Evolutionary conservation across 345 rosid species (phyloP).

Genomic region (Aquilaria sinensis): DNA sequence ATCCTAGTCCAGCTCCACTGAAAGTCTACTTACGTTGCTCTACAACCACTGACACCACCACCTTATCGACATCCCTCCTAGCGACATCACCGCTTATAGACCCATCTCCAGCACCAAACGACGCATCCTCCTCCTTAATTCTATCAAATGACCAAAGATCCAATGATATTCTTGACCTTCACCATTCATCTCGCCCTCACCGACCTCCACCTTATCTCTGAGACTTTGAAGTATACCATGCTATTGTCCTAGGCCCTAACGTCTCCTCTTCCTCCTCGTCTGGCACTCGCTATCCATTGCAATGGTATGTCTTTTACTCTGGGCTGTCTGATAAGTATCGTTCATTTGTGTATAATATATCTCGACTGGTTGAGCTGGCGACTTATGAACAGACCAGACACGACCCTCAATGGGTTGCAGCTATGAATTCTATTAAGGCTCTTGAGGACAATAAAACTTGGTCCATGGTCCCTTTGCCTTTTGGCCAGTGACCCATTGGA

Average conservation of each 20-base stretch:
- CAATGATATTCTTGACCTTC: no score
- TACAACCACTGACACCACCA: no score
- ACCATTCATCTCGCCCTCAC: no score
- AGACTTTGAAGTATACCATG: neutral
- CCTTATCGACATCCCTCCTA: slow-evolving; percentile 14
- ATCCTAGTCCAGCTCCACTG: no score
- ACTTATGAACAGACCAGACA: neutral
- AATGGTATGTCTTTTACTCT: neutral
- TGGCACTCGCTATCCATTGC: neutral
- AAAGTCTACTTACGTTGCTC: no score
- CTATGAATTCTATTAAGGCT: neutral
- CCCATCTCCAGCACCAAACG: no score
- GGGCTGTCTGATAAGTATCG: neutral
- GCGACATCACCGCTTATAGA: neutral
- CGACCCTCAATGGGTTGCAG: neutral
- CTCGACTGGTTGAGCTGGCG: neutral
- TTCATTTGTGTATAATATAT: neutral
- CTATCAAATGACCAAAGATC: no score
- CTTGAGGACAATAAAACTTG: neutral
- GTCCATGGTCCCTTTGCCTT: neutral
- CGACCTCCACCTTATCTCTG: neutral
- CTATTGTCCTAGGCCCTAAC: neutral
- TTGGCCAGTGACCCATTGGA: neutral
- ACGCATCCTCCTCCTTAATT: no score
- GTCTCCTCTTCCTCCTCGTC: neutral